Percentiles rank a stretch among this genome's conserved stretches.
These are phyloP conservation scores for Nitzschia inconspicua DNA, from an alignment of 108 stramenopile genomes.

Conservation along the genomic window DNA sequence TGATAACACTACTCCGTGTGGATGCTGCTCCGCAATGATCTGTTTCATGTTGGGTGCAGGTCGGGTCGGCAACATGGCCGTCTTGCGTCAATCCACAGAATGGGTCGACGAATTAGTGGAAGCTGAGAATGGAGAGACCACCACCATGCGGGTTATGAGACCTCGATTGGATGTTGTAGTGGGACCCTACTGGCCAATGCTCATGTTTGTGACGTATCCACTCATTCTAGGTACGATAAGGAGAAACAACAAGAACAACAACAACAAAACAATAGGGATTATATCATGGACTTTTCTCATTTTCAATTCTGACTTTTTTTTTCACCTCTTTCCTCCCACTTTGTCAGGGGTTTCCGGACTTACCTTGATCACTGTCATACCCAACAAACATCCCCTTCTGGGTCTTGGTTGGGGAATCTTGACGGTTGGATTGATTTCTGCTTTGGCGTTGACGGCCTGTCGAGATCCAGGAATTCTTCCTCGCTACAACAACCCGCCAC, in stretches of 20 bases:
- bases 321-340: too few relatives aligned
- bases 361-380: slow-evolving; percentile 17
- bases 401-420: slow-evolving; percentile 41
- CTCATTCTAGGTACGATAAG: slow-evolving; percentile 84
- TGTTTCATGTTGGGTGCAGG: slow-evolving; percentile 67
- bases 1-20: slow-evolving; percentile 54
- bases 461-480: slow-evolving; percentile 63
- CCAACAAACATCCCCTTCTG: slow-evolving; percentile 4
- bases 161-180: slow-evolving; percentile 53
- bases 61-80: slow-evolving; percentile 86
- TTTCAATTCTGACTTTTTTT: too few relatives aligned
- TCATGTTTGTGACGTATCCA: slow-evolving; percentile 80
- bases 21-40: slow-evolving; percentile 59
- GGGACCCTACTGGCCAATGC: slow-evolving; percentile 95
- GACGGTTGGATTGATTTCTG: slow-evolving; percentile 33
- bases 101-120: slow-evolving; percentile 66
- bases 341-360: slow-evolving; percentile 38
- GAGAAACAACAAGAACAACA: too few relatives aligned
- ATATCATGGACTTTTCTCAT: too few relatives aligned
- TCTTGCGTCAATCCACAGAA: slow-evolving; percentile 66
- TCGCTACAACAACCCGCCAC: slow-evolving; percentile 24
- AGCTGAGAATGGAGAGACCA: slow-evolving; percentile 41
- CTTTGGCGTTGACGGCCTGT: slow-evolving; percentile 50
- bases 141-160: slow-evolving; percentile 29
- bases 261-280: too few relatives aligned